Evolutionary conservation across 1,284 basidiomycete species (phyloP), one percentile per base, ranked within the genome.

Genomic region (Trametes hirsuta): DNA sequence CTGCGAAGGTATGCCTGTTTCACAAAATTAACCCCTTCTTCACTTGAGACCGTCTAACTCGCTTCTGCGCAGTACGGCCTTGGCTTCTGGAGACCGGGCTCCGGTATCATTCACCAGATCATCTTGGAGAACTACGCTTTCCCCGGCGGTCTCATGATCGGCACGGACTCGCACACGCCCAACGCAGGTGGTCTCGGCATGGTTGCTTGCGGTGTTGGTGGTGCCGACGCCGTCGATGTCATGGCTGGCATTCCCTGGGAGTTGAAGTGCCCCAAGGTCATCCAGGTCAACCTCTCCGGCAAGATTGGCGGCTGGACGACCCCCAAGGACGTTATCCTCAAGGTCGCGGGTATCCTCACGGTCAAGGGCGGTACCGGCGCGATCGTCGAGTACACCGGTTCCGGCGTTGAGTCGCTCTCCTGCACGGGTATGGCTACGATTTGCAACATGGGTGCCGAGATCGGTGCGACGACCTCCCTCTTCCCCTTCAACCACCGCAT

Each of bases 401-500:
- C 94, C 69, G 97, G 97, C 85, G 93, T 99, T 69, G 91, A 97
- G 75, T 94, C 94, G 36, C 87, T 99, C 67, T 98, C 96, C 51
- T 95, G 93, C 86, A 99, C 97, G 49, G 97, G 97, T 81, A 98
- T 98, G 97, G 97, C 94, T 62, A 99, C 97, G 53, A 95, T 97
- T 71, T 98, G 97, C 80, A 99, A 98, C 88, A 99, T 98, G 97
- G 97, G 97, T 85, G 97, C 97, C 73, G 97, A 99, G 81, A 98
- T 99, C 72, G 97, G 97, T 77, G 97, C 97, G 52, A 99, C 97
- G 45, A 98, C 97, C 53, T 98, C 97, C 18, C 79, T 98, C 71
- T 99, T 99, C 94, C 97, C 97, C 70, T 99, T 92, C 90, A 99
- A 98, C 84, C 77, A 82, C 69, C 94, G 95, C 72, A 98, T 98